Percentiles rank a stretch among this genome's conserved stretches.
Conservation (phyloP, 768 basidiomycete genomes). For the Boletus rubescentipes region DNA sequence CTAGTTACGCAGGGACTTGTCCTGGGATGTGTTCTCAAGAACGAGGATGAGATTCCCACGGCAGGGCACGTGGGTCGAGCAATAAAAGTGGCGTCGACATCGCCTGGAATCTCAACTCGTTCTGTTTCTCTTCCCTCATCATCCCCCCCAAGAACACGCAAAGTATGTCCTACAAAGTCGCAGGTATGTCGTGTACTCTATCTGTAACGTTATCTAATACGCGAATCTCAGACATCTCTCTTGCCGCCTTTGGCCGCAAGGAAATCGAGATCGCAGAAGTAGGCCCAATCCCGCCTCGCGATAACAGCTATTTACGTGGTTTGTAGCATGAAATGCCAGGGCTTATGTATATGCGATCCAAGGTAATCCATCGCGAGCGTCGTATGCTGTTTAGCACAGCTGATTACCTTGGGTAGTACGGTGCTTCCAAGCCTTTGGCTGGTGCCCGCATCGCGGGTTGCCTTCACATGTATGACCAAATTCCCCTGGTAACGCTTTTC, state of each 20-base stretch:
- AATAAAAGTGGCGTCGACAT: conserved; percentile 32
- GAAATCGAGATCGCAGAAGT: conserved; percentile 99
- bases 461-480: conserved; percentile 81
- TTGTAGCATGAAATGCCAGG: conserved; percentile 89
- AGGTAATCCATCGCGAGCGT: conserved; percentile 48
- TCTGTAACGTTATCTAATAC: not conserved
- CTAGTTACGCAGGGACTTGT: not conserved
- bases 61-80: conserved; percentile 25
- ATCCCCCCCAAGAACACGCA: conserved; percentile 13
- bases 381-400: conserved; percentile 5
- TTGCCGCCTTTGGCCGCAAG: conserved; percentile 99
- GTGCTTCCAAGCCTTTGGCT: conserved; percentile 77
- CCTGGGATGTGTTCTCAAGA: conserved; percentile 11
- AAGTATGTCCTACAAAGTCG: conserved; percentile 85
- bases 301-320: conserved; percentile 10
- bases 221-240: conserved; percentile 70
- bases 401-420: conserved; percentile 54
- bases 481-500: not conserved
- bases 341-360: conserved; percentile 88
- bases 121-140: conserved; percentile 28
- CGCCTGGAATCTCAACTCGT: conserved; percentile 15
- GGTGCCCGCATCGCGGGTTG: conserved; percentile 97
- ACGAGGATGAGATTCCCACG: conserved; percentile 25
- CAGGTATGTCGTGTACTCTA: conserved; percentile 49
- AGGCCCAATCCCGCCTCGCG: conserved; percentile 23